Conservation (phyloP, 2,329 filamentous ascomycete species). For the Simplicillium aogashimaense region DNA sequence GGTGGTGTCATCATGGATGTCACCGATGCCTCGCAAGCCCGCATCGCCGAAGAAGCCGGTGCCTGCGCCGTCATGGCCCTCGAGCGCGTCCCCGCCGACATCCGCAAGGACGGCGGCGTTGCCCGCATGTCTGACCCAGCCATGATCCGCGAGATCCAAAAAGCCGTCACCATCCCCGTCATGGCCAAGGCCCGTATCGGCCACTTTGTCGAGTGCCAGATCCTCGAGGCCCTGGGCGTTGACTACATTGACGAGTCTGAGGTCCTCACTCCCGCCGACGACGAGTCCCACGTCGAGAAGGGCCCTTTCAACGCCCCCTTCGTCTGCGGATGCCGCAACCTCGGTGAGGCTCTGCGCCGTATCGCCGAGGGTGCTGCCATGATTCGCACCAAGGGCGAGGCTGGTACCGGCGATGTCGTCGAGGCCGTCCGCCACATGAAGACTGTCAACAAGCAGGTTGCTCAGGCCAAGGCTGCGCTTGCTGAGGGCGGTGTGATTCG, state of each 20-base stretch:
- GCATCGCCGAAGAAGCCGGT: conserved; percentile 94
- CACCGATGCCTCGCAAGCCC: conserved; percentile 83
- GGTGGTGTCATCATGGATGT: conserved; percentile 99
- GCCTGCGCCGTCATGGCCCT: conserved; percentile 97
- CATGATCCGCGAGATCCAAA: conserved; percentile 95
- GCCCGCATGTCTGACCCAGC: conserved; percentile 92
- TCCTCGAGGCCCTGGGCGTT: conserved; percentile 87
- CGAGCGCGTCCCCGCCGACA: conserved; percentile 94
- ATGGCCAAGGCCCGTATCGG: conserved; percentile 99
- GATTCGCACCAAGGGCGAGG: conserved; percentile 98
- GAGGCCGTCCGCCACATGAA: conserved; percentile 96
- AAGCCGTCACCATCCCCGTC: conserved; percentile 89
- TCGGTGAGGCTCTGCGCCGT: conserved; percentile 84
- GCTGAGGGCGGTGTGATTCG: conserved; percentile 38
- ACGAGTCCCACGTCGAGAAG: conserved; percentile 88
- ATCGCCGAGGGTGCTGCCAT: conserved; percentile 93
- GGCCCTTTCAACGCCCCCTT: conserved; percentile 74
- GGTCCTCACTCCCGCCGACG: conserved; percentile 91
- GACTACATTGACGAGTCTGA: conserved; percentile 99
- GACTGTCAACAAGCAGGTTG: conserved; percentile 75
- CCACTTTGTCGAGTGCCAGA: conserved; percentile 97
- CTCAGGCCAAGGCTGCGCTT: conserved; percentile 67
- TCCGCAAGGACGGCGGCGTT: conserved; percentile 83
- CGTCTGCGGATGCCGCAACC: conserved; percentile 90
- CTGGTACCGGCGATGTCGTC: conserved; percentile 92